Conservation (phyloP, 768 basidiomycete genomes). For the Trametes gibbosa region DNA sequence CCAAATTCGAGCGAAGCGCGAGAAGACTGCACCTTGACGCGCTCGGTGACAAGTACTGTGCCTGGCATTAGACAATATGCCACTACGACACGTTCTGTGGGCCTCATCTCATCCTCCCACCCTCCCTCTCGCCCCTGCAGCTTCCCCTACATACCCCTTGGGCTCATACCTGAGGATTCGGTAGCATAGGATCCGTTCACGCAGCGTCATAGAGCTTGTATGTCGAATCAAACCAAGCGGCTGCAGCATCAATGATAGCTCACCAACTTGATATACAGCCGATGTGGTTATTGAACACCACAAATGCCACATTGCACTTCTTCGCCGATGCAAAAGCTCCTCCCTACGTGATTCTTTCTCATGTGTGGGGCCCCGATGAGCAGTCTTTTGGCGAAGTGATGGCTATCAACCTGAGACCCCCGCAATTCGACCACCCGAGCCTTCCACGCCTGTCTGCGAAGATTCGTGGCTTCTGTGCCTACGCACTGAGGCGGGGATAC, state of each 20-base stretch:
- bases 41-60: no score
- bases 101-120: background rate
- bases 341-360: conserved; percentile 5
- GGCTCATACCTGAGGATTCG: no score
- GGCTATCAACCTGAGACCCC: background rate
- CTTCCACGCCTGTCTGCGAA: background rate
- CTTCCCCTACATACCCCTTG: no score
- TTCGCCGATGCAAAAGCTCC: background rate
- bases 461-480: conserved; percentile 1
- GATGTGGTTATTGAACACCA: conserved; percentile 7
- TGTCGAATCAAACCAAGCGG: no score
- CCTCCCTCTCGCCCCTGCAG: no score
- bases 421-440: background rate
- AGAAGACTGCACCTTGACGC: no score
- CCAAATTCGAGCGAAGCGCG: no score
- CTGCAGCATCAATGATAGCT: no score
- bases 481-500: background rate
- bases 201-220: no score
- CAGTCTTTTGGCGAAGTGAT: conserved; percentile 9
- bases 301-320: background rate
- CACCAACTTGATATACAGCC: no score
- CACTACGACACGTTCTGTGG: no score
- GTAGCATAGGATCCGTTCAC: no score
- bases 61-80: background rate
- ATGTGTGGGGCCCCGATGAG: conserved; percentile 9